Evolutionary conservation across 2,329 filamentous ascomycete genomes (phyloP).

Genomic region (Magnaporthiopsis poae): DNA sequence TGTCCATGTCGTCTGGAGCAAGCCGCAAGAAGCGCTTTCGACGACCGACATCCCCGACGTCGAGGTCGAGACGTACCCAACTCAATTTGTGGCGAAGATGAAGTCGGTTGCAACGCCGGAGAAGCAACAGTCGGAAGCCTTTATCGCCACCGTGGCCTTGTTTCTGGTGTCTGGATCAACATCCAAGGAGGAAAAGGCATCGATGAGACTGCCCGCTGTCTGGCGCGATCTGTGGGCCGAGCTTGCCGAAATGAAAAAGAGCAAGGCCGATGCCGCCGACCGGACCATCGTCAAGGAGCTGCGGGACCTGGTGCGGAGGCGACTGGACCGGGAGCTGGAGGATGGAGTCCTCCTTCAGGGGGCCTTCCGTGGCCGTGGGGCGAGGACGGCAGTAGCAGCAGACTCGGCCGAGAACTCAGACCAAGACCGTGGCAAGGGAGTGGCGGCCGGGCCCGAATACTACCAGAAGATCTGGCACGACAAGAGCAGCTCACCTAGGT

Average conservation of each 20-base stretch:
- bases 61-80: slow-evolving; percentile 36
- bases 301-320: slow-evolving; percentile 58
- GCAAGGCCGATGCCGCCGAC: slow-evolving; percentile 59
- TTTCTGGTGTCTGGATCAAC: slow-evolving; percentile 73
- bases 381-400: slow-evolving; percentile 34
- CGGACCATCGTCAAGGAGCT: slow-evolving; percentile 58
- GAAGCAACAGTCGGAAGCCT: slow-evolving; percentile 73
- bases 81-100: slow-evolving; percentile 62
- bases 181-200: slow-evolving; percentile 75
- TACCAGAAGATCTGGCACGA: slow-evolving; percentile 51
- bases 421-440: slow-evolving; percentile 32
- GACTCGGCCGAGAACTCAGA: slow-evolving; percentile 40
- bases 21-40: slow-evolving; percentile 46
- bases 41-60: slow-evolving; percentile 31
- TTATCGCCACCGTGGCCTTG: slow-evolving; percentile 68
- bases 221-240: slow-evolving; percentile 86
- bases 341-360: slow-evolving; percentile 68
- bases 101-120: slow-evolving; percentile 62
- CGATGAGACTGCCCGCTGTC: slow-evolving; percentile 62
- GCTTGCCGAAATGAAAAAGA: slow-evolving; percentile 60
- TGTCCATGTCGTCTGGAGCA: slow-evolving; percentile 69
- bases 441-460: slow-evolving; percentile 33
- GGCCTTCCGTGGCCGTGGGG: slow-evolving; percentile 57
- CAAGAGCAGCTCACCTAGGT: slow-evolving; percentile 49
- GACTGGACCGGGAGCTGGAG: slow-evolving; percentile 59